These are phyloP conservation scores for Didymella keratinophila DNA, from an alignment of 2,329 filamentous ascomycete genomes.

Conservation along the genomic window DNA sequence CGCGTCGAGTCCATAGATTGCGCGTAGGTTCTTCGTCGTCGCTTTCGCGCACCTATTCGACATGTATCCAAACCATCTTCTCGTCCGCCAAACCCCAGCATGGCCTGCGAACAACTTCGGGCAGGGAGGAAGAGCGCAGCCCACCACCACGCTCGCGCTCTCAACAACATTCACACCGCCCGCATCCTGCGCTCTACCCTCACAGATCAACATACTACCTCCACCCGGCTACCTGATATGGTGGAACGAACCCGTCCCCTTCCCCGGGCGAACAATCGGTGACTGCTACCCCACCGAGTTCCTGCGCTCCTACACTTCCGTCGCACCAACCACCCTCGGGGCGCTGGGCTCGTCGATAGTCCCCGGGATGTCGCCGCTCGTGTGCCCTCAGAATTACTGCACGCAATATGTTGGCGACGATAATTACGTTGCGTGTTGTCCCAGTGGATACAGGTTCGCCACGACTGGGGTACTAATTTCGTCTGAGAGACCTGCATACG, in stretches of 20 bases:
- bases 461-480: background rate
- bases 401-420: constrained; percentile 25
- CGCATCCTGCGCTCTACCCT: constrained; percentile 29
- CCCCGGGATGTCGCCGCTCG: constrained; percentile 36
- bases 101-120: background rate
- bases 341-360: constrained; percentile 27
- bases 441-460: constrained; percentile 3
- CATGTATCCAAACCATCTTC: background rate
- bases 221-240: constrained; percentile 35
- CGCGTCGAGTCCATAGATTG: background rate
- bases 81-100: background rate
- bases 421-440: constrained; percentile 42
- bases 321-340: constrained; percentile 2
- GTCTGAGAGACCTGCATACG: constrained; percentile 15
- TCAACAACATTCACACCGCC: constrained; percentile 38
- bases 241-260: constrained; percentile 38
- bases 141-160: constrained; percentile 25
- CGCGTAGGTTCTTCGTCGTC: background rate
- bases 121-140: constrained; percentile 6
- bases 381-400: constrained; percentile 34
- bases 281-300: constrained; percentile 40
- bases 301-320: constrained; percentile 29
- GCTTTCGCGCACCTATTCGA: background rate
- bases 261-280: constrained; percentile 24
- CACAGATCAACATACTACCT: constrained; percentile 30